These are phyloP conservation scores for Tolypocladium capitatum DNA, from an alignment of 2,329 filamentous ascomycete genomes.

Conservation along the genomic window DNA sequence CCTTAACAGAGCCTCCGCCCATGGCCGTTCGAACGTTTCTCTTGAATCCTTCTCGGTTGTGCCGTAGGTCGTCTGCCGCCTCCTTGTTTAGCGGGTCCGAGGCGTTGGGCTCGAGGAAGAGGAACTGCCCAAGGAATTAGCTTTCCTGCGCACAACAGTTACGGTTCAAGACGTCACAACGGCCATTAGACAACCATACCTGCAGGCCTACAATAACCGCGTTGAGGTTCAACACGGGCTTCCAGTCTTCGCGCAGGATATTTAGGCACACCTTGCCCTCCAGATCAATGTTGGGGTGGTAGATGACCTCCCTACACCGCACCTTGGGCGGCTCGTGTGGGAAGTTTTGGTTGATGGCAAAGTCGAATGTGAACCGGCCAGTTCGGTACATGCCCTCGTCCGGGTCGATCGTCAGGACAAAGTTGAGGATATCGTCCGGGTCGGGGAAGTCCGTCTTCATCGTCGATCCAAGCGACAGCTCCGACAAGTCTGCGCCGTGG, in stretches of 20 bases:
- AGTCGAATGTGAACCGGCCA: slow-evolving; percentile 78
- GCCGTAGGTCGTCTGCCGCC: slow-evolving; percentile 80
- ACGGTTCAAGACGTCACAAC: not conserved
- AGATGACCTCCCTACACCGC: slow-evolving; percentile 94
- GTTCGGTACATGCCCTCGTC: slow-evolving; percentile 83
- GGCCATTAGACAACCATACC: slow-evolving; percentile 28
- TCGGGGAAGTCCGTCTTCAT: slow-evolving; percentile 75
- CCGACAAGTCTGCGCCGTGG: slow-evolving; percentile 52
- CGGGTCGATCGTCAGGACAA: slow-evolving; percentile 66
- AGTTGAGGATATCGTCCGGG: slow-evolving; percentile 76
- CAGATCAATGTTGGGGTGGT: slow-evolving; percentile 96
- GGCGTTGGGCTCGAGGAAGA: slow-evolving; percentile 95
- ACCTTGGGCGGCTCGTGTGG: slow-evolving; percentile 97
- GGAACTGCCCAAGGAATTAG: slow-evolving; percentile 45
- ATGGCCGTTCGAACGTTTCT: slow-evolving; percentile 78
- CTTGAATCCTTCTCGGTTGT: slow-evolving; percentile 79
- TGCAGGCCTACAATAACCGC: slow-evolving; percentile 90
- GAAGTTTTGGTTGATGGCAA: slow-evolving; percentile 87
- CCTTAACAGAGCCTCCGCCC: slow-evolving; percentile 64
- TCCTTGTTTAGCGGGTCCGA: slow-evolving; percentile 98
- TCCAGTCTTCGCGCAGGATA: slow-evolving; percentile 96
- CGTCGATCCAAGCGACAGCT: slow-evolving; percentile 63
- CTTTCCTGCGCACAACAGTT: not conserved
- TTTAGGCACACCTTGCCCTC: slow-evolving; percentile 98
- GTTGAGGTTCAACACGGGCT: slow-evolving; percentile 92